Percentiles rank a stretch among this genome's conserved stretches.
Conservation (phyloP, 1,139 yeast genomes). For the Hyphopichia wangnamkhiaoensis region DNA sequence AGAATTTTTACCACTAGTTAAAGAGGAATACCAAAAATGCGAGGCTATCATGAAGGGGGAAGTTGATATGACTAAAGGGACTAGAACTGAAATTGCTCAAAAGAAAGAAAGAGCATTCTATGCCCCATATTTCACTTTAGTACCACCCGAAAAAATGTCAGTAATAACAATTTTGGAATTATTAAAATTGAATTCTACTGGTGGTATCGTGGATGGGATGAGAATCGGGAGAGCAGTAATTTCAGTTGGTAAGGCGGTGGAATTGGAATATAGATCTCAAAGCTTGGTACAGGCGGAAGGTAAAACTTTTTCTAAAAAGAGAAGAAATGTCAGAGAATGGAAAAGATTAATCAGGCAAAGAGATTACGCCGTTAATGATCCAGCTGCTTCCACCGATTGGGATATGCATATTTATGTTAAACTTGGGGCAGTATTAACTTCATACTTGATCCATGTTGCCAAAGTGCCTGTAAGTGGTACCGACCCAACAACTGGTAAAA, state of each 20-base stretch:
- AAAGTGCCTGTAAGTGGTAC: constrained; percentile 73
- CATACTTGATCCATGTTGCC: constrained; percentile 79
- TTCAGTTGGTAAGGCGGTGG: constrained; percentile 82
- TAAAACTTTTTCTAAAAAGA: constrained; percentile 40
- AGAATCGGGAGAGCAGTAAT: constrained; percentile 81
- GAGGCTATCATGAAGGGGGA: constrained; percentile 33
- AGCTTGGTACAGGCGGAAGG: constrained; percentile 59
- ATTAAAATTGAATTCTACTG: constrained; percentile 70
- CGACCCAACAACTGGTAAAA: constrained; percentile 74
- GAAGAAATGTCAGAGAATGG: constrained; percentile 42
- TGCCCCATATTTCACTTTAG: constrained; percentile 75
- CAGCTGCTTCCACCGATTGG: constrained; percentile 26
- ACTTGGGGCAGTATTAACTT: constrained; percentile 77
- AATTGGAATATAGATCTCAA: constrained; percentile 77
- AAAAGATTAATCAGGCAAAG: constrained; percentile 38
- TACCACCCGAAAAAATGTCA: constrained; percentile 78
- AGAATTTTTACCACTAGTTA: constrained; percentile 66
- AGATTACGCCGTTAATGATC: constrained; percentile 13
- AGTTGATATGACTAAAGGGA: constrained; percentile 14
- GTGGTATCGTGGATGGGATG: constrained; percentile 82
- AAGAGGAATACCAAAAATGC: constrained; percentile 61
- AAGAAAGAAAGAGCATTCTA: constrained; percentile 59
- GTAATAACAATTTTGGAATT: constrained; percentile 84
- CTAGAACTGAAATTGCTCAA: constrained; percentile 30
- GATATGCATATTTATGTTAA: constrained; percentile 65